Conservation (phyloP, 495 filamentous ascomycete genomes). For the Acidiella bohemica region DNA sequence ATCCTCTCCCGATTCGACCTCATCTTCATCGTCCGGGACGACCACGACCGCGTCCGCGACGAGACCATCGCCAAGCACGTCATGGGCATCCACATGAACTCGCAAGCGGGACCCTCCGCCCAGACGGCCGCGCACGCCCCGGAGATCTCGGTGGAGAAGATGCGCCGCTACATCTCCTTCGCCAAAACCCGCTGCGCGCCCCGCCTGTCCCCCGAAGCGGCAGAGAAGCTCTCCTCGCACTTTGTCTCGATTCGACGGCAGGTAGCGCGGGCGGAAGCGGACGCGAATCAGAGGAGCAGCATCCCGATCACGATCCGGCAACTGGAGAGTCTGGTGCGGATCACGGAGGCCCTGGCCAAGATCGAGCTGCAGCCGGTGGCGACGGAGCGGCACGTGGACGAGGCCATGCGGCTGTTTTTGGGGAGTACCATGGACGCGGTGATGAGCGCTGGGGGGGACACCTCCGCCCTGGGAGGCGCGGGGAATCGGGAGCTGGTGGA, state of each 20-base stretch:
- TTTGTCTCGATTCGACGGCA: constrained; percentile 94
- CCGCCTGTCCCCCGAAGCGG: constrained; percentile 78
- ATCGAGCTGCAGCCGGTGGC: constrained; percentile 72
- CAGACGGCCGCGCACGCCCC: constrained; percentile 62
- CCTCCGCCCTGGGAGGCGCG: constrained; percentile 30
- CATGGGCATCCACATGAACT: constrained; percentile 95
- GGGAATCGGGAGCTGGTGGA: constrained; percentile 80
- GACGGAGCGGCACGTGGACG: constrained; percentile 84
- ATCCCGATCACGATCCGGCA: constrained; percentile 98
- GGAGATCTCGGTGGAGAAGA: constrained; percentile 89
- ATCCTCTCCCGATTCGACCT: constrained; percentile 98
- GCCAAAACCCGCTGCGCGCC: constrained; percentile 84
- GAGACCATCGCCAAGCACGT: constrained; percentile 93
- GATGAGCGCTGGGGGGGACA: constrained; percentile 56
- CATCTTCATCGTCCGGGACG: constrained; percentile 98
- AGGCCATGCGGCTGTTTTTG: constrained; percentile 94
- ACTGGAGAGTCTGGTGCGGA: constrained; percentile 91
- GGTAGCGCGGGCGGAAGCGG: constrained; percentile 77
- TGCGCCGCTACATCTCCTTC: constrained; percentile 97
- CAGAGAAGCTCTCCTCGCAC: constrained; percentile 92
- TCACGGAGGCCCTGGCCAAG: constrained; percentile 92
- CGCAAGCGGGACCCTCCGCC: constrained; percentile 51
- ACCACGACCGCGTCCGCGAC: constrained; percentile 79
- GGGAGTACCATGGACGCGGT: constrained; percentile 97
- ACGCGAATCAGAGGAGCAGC: constrained; percentile 72